Evolutionary conservation across 2,329 filamentous ascomycete genomes (phyloP).

Genomic region (Colletotrichum magnum): DNA sequence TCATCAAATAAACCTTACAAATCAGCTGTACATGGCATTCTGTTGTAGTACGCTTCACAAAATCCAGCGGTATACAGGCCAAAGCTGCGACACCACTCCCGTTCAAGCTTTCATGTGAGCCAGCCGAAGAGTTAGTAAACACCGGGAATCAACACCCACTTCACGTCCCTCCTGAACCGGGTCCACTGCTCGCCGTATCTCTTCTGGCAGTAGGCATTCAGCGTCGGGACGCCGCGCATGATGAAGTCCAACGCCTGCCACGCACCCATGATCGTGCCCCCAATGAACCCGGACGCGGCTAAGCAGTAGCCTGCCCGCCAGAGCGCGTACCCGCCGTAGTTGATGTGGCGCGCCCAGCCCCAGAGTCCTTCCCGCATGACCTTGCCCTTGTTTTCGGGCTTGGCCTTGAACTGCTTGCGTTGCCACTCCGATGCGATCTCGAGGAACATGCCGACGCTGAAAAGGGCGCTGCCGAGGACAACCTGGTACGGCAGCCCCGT

Average conservation of each 20-base stretch:
- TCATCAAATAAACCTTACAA: neutral
- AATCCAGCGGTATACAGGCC: too few relatives aligned
- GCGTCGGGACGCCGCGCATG: conserved; percentile 47
- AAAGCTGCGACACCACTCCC: neutral
- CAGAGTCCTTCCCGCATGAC: conserved; percentile 56
- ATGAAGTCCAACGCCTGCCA: conserved; percentile 51
- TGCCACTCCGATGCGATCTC: conserved; percentile 72
- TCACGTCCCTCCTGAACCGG: conserved; percentile 54
- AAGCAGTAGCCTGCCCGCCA: conserved; percentile 52
- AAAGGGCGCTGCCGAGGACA: conserved; percentile 64
- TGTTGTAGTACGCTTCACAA: neutral
- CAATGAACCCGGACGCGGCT: conserved; percentile 53
- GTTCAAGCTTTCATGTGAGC: neutral
- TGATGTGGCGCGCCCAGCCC: conserved; percentile 56
- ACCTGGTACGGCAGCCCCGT: conserved; percentile 48
- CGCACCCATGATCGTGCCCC: conserved; percentile 47
- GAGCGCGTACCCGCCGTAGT: conserved; percentile 56
- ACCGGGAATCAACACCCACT: conserved; percentile 53
- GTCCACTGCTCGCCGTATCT: conserved; percentile 56
- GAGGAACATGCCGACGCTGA: conserved; percentile 64
- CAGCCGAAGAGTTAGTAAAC: conserved; percentile 48
- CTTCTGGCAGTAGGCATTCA: conserved; percentile 55
- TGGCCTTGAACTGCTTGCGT: conserved; percentile 59
- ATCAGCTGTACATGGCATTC: neutral
- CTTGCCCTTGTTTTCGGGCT: conserved; percentile 53